Conservation (phyloP, 1,139 yeast species). For the Yamadazyma jaroonii region DNA sequence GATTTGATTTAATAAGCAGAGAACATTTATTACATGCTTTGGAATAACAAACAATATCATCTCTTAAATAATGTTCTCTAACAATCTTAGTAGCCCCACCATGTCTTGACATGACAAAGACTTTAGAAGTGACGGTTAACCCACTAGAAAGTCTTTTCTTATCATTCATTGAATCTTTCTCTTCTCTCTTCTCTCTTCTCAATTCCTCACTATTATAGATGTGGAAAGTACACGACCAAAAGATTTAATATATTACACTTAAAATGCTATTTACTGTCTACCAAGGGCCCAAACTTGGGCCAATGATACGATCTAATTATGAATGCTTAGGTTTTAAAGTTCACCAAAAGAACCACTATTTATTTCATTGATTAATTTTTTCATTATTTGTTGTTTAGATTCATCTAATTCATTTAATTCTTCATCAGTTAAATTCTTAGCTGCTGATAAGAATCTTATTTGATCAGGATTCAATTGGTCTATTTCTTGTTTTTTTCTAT, state of each 20-base stretch:
- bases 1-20: slow-evolving; percentile 52
- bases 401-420: slow-evolving; percentile 62
- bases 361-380: slow-evolving; percentile 40
- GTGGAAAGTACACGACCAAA: neutral
- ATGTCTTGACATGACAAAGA: slow-evolving; percentile 83
- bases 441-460: slow-evolving; percentile 48
- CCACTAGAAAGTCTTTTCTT: slow-evolving; percentile 51
- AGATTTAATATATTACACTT: neutral
- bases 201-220: neutral
- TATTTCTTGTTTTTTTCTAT: slow-evolving; percentile 33
- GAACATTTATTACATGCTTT: slow-evolving; percentile 64
- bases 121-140: slow-evolving; percentile 79
- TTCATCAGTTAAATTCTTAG: slow-evolving; percentile 59
- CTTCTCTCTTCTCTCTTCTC: neutral
- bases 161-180: slow-evolving; percentile 12
- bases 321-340: no score
- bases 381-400: slow-evolving; percentile 46
- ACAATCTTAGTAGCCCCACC: slow-evolving; percentile 91
- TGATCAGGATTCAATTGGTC: slow-evolving; percentile 49
- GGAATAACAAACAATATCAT: slow-evolving; percentile 90
- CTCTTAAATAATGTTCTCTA: slow-evolving; percentile 88
- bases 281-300: no score
- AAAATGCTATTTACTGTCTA: no score
- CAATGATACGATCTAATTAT: no score
- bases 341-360: slow-evolving; percentile 46